Percentiles rank a stretch among this genome's conserved stretches.
Evolutionary conservation across 2,329 filamentous ascomycete genomes (phyloP).

Genomic region (Botrytis byssoidea): DNA sequence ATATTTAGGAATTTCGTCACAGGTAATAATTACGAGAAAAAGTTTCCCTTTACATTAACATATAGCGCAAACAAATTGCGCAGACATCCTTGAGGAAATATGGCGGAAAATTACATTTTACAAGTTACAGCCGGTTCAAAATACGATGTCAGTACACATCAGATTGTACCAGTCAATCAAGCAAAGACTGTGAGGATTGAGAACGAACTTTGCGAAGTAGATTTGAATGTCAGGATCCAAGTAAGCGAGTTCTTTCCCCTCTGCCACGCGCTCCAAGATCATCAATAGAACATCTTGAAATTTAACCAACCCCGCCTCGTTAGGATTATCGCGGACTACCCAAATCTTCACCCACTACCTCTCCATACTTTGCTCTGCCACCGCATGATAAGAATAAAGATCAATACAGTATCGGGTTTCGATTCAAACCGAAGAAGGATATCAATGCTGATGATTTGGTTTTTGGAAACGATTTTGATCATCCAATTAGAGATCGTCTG

Average conservation of each 20-base stretch:
- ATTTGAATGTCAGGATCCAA: slow-evolving; percentile 73
- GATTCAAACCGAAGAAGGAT: slow-evolving; percentile 65
- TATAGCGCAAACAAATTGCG: background rate
- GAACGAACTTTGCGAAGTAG: slow-evolving; percentile 61
- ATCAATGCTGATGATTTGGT: slow-evolving; percentile 59
- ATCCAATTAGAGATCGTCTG: slow-evolving; percentile 80
- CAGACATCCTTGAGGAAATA: slow-evolving; percentile 32
- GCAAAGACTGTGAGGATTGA: slow-evolving; percentile 61
- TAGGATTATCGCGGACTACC: slow-evolving; percentile 68
- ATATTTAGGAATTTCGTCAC: background rate
- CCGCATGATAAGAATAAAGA: slow-evolving; percentile 66
- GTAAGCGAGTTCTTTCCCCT: slow-evolving; percentile 46
- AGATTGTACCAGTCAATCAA: slow-evolving; percentile 73
- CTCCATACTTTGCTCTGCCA: slow-evolving; percentile 72
- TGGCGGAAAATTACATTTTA: slow-evolving; percentile 74
- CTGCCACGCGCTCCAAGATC: slow-evolving; percentile 32
- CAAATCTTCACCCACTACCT: slow-evolving; percentile 62
- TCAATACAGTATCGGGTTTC: slow-evolving; percentile 81
- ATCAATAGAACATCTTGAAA: background rate
- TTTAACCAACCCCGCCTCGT: slow-evolving; percentile 17
- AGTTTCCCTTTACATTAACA: background rate
- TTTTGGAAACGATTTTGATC: slow-evolving; percentile 94
- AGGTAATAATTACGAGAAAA: background rate
- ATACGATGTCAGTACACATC: slow-evolving; percentile 72
- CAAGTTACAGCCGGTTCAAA: slow-evolving; percentile 76